phyloP scores from a whole-genome alignment of 1,284 basidiomycete species.

The Puccinia novopanici region DNA sequence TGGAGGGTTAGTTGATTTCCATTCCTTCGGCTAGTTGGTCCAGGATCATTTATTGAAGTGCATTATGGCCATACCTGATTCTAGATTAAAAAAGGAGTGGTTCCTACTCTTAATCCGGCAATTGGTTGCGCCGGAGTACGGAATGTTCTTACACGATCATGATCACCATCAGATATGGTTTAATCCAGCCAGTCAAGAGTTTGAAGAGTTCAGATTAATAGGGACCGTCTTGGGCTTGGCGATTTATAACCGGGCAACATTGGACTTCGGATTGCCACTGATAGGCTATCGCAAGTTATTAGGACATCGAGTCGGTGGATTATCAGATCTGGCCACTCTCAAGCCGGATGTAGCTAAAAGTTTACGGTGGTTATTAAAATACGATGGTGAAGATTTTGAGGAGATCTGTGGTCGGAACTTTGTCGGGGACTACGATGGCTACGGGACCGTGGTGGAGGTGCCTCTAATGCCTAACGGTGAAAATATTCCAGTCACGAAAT shows the following conservation, averaged over 20 bases:
- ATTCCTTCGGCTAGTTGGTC: not conserved
- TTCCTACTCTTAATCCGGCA: slow-evolving; percentile 55
- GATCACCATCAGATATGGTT: slow-evolving; percentile 55
- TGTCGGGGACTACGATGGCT: slow-evolving; percentile 54
- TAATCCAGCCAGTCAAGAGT: slow-evolving; percentile 55
- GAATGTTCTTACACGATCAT: slow-evolving; percentile 55
- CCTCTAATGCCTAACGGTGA: slow-evolving; percentile 54
- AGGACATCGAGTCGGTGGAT: slow-evolving; percentile 48
- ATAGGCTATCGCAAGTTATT: slow-evolving; percentile 55
- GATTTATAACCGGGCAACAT: slow-evolving; percentile 54
- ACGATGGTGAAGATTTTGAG: slow-evolving; percentile 52
- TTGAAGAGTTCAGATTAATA: slow-evolving; percentile 55
- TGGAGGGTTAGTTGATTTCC: slow-evolving; percentile 36
- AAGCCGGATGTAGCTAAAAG: slow-evolving; percentile 54
- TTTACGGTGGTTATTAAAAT: slow-evolving; percentile 53
- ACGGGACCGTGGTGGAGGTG: slow-evolving; percentile 53
- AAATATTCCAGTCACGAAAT: slow-evolving; percentile 52
- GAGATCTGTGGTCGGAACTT: slow-evolving; percentile 53
- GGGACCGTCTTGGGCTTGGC: slow-evolving; percentile 55
- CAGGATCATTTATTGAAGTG: too few relatives aligned
- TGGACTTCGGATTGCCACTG: slow-evolving; percentile 55
- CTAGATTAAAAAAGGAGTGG: slow-evolving; percentile 57
- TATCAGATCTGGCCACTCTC: slow-evolving; percentile 53
- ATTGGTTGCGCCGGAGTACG: slow-evolving; percentile 54
- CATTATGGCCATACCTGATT: too few relatives aligned